Evolutionary conservation across 2,329 filamentous ascomycete genomes (phyloP).

Genomic region (Alternaria sp.): DNA sequence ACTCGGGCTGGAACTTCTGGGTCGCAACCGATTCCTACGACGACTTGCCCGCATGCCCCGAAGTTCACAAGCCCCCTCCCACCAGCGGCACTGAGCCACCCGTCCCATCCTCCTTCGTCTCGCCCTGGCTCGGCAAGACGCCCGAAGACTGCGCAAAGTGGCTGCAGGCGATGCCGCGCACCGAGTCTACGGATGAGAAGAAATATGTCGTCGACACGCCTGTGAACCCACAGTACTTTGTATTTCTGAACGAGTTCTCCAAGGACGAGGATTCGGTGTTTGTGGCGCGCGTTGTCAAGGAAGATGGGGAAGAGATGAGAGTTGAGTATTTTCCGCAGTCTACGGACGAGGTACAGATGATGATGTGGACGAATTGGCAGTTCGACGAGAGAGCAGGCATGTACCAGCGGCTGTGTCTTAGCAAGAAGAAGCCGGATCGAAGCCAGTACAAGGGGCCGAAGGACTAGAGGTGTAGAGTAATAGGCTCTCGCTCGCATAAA

Average conservation of each 20-base stretch:
- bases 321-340: conserved; percentile 18
- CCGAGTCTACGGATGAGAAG: too few relatives aligned
- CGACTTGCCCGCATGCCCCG: too few relatives aligned
- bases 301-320: conserved; percentile 6
- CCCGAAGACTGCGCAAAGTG: too few relatives aligned
- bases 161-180: too few relatives aligned
- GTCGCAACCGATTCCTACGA: too few relatives aligned
- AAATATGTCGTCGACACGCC: conserved; percentile 6
- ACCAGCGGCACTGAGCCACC: too few relatives aligned
- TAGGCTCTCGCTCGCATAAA: background rate
- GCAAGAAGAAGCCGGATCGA: conserved; percentile 15
- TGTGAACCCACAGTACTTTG: conserved; percentile 13
- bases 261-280: conserved; percentile 20
- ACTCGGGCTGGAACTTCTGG: too few relatives aligned
- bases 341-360: conserved; percentile 4
- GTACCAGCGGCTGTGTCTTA: conserved; percentile 1
- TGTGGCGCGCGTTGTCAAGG: conserved; percentile 9
- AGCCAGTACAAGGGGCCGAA: conserved; percentile 6
- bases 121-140: too few relatives aligned
- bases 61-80: too few relatives aligned
- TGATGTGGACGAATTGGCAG: conserved; percentile 10
- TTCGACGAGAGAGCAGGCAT: conserved; percentile 13
- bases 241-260: conserved; percentile 18
- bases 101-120: too few relatives aligned
- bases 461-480: conserved; percentile 2